Conservation (phyloP, 1,139 yeast genomes). For the Diutina scorzettiae region DNA sequence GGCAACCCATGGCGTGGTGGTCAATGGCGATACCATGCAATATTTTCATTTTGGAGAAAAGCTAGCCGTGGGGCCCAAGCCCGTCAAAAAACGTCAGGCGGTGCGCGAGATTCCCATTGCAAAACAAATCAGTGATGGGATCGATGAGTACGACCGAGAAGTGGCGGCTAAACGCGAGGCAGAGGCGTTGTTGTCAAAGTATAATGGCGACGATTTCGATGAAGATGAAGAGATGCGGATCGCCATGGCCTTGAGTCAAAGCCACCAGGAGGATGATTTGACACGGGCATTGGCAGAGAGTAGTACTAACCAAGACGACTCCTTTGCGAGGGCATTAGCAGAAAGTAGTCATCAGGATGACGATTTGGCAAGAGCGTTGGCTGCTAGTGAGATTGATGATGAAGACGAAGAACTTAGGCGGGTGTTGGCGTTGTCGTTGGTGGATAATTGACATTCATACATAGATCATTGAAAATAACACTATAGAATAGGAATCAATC, state of each 20-base stretch:
- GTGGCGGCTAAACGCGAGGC: slow-evolving; percentile 8
- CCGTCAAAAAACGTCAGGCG: background rate
- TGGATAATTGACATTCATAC: background rate
- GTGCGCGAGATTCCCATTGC: background rate
- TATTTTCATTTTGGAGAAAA: slow-evolving; percentile 49
- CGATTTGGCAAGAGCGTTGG: background rate
- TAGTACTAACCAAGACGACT: background rate
- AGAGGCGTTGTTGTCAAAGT: slow-evolving; percentile 27
- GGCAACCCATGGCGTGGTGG: slow-evolving; percentile 30
- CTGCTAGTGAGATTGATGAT: background rate
- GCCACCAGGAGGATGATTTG: slow-evolving; percentile 10
- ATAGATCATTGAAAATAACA: no score
- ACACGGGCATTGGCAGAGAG: background rate
- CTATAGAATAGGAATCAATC: no score
- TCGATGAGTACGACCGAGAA: slow-evolving; percentile 4
- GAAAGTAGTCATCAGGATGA: background rate
- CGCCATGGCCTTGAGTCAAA: slow-evolving; percentile 42
- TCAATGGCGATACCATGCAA: slow-evolving; percentile 46
- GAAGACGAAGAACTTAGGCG: slow-evolving; percentile 17
- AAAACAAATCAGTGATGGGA: slow-evolving; percentile 1
- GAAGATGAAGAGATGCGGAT: slow-evolving; percentile 38
- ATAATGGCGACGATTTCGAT: slow-evolving; percentile 27
- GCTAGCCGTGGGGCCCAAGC: background rate
- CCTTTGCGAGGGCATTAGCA: background rate
- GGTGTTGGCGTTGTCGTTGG: slow-evolving; percentile 13